phyloP scores from a whole-genome alignment of 202 grass and related monocot genomes.

The Bolboschoenoplectus hybrid region DNA sequence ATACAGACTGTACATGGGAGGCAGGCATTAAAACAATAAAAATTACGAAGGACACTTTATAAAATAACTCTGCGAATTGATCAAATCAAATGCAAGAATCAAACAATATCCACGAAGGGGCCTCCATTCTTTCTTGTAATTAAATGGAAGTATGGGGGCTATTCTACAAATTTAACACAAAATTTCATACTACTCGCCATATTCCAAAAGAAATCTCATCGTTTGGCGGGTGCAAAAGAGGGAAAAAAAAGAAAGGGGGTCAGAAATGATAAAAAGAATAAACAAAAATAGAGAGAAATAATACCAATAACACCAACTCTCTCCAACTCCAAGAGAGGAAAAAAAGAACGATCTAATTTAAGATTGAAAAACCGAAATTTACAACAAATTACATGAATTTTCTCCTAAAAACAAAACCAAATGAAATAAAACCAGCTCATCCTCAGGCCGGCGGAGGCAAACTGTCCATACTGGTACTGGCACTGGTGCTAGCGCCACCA shows the following conservation, averaged over 20 bases:
- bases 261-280: conserved; percentile 23
- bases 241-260: neutral
- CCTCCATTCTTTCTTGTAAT: neutral
- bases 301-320: conserved; percentile 22
- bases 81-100: conserved; percentile 19
- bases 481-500: neutral
- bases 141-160: conserved; percentile 21
- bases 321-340: conserved; percentile 23
- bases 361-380: conserved; percentile 43
- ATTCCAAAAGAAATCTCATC: neutral
- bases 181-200: conserved; percentile 16
- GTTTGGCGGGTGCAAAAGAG: neutral
- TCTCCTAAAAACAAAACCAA: conserved; percentile 38
- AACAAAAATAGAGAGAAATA: conserved; percentile 23
- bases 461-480: conserved; percentile 11
- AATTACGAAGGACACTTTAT: neutral
- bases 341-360: conserved; percentile 18
- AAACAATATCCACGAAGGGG: neutral
- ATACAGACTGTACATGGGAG: neutral
- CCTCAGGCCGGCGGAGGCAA: conserved; percentile 24
- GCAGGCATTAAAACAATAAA: neutral
- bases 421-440: conserved; percentile 29
- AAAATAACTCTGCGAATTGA: neutral
- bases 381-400: conserved; percentile 52
- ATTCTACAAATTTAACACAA: conserved; percentile 2